Conservation (phyloP, 1,284 basidiomycete species). For the Hemileccinum hortonii region DNA sequence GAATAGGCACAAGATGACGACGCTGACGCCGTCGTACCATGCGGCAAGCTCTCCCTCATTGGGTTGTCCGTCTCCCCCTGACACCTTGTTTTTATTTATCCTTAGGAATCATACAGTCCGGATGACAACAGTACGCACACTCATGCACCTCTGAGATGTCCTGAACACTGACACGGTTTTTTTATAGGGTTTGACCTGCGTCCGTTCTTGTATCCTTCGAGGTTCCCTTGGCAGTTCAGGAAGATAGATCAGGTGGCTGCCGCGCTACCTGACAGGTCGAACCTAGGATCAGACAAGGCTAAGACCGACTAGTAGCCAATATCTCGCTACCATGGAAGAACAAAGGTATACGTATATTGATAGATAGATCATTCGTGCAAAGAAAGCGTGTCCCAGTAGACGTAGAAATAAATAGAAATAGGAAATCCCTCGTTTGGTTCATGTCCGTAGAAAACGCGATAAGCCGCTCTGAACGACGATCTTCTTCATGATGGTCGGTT, state of each 20-base stretch:
- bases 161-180: constrained; percentile 6
- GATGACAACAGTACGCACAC: constrained; percentile 87
- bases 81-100: not conserved
- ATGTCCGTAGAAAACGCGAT: constrained; percentile 58
- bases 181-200: constrained; percentile 86
- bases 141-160: not conserved
- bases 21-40: constrained; percentile 94
- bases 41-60: constrained; percentile 58
- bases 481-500: constrained; percentile 86
- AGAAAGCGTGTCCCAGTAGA: constrained; percentile 4
- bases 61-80: not conserved
- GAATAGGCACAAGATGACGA: constrained; percentile 99
- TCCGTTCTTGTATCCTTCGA: constrained; percentile 92
- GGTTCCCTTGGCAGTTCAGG: constrained; percentile 95
- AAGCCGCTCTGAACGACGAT: constrained; percentile 73
- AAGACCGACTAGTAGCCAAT: constrained; percentile 42
- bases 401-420: constrained; percentile 8
- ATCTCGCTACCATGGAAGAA: constrained; percentile 34
- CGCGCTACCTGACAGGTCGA: constrained; percentile 69
- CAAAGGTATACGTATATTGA: constrained; percentile 5
- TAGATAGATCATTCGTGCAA: not conserved
- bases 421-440: constrained; percentile 3
- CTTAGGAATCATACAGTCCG: constrained; percentile 89
- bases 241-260: constrained; percentile 88
- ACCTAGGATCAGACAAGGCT: constrained; percentile 31